Base-by-base conservation (phyloP, 177 flowering plant species). In the Vitis hybrid region DNA sequence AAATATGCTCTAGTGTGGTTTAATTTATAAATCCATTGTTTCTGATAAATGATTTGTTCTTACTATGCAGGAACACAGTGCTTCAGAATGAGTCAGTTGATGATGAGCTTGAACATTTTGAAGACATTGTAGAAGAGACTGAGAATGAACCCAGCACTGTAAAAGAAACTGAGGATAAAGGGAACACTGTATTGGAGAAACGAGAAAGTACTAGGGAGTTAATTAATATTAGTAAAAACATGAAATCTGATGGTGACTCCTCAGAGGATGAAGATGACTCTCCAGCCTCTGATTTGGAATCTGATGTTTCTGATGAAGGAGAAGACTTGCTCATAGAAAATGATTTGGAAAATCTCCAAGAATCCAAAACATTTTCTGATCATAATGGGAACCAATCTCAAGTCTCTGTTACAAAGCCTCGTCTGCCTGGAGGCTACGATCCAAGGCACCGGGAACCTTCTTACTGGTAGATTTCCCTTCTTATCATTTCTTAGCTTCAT, bases 41-140 rank as follows among this genome's bases (percentile, higher is more conserved):
- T 52, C 49, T 27, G 24, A 4, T 13, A 27, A 8, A 48, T 35
- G 30, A 27, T 19, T 13, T 18, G 51, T 64, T 60, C 56, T 66
- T 57, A 21, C 70, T 32, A 54, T 68, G 62, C 82, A 95, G 99
- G 97, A 88, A 88, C 64, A 81, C 82, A 83, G 81, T 92, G 70
- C 85, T 90, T 58, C 99, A 96, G 82, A 91, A 68, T 78, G 99
- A 96, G 82, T 77, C 87, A 12, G 70, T 77, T 77, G 97, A 95
- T 88, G 97, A 91, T n/a, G 98, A 93, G 64, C 62, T 87, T 57
- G 99, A 96, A 78, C 98, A 96, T 79, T 96, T 96, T 74, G 88
- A 92, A 76, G 98, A 96, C 79, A 75, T 90, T 19, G 63, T 74
- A 64, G 97, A 92, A 73, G 90, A 87, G 35, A 71, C 82, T 27